Evolutionary conservation across 345 rosid genomes (phyloP), one percentile per base, ranked within the genome.

Genomic region (Stellera chamaejasme): DNA sequence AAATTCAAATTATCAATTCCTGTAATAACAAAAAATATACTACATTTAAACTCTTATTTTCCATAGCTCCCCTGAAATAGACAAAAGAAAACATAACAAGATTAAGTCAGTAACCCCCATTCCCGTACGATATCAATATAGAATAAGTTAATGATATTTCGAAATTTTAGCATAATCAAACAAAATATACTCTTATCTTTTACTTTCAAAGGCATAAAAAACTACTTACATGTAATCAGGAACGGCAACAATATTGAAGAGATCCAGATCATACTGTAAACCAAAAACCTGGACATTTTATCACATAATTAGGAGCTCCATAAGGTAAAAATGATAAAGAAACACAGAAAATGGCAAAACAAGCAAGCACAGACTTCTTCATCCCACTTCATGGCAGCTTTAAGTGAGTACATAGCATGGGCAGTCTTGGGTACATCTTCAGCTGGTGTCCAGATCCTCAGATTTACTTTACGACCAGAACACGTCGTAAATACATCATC

Each of bases 301-400:
- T 25, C 60, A 25, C 23, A 50, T 50, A n/a, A 42, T 56, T 51
- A 13, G 55, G 52, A 61, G 61, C 50, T 59, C 45, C 36, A 62
- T 14, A 13, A 58, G 27, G 6, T 45, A 72, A 43, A 8, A 25
- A 48, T 50, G 14, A 39, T 8, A 43, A 1, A 46, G 54, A 26
- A 23, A 43, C 13, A 19, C 15, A n/a, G 28, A 15, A 41, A 48
- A 61, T 45, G 51, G 16, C 44, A 50, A 58, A 42, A 27, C 72
- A 3, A 32, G 39, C 39, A 5, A 8, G 5, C 48, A 71, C 85
- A 62, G 27, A 94, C 99, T 68, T 94, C 96, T 66, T 94, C 99
- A 26, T 94, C 99, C 99, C 99, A 94, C 71, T 90, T 94, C 97
- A 90, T 94, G 43, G 99, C 85, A 10, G 96, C 97, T 71, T 90